Conservation (phyloP, 345 rosid genomes). For the Orychophragmus violaceus region DNA sequence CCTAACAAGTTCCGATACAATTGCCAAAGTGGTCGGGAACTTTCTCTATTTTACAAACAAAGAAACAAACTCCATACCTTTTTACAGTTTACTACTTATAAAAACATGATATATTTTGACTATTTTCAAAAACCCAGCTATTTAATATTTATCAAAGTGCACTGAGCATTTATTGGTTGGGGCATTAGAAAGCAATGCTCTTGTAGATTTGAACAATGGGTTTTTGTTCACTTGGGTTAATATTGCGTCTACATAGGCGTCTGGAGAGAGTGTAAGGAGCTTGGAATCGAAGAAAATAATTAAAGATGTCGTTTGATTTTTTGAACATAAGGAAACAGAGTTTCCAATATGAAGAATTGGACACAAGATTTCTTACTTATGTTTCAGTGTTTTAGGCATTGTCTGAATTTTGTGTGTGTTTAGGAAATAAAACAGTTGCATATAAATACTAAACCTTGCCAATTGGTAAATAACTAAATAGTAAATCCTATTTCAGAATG, state of each 20-base stretch:
- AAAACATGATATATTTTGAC: neutral
- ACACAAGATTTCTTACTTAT: neutral
- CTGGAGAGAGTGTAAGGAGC: slow-evolving; percentile 34
- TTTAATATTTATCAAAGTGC: neutral
- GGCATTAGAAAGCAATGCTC: slow-evolving; percentile 44
- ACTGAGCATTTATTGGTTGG: slow-evolving; percentile 41
- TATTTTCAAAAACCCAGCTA: neutral
- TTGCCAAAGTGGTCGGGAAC: neutral
- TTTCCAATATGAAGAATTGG: slow-evolving; percentile 37
- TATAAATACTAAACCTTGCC: neutral
- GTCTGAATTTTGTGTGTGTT: neutral
- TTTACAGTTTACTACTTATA: too few relatives aligned
- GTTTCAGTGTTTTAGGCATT: neutral
- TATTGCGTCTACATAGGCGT: slow-evolving; percentile 44
- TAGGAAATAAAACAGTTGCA: neutral
- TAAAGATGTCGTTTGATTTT: slow-evolving; percentile 61
- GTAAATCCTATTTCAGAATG: slow-evolving; percentile 17
- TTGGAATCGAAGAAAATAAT: slow-evolving; percentile 35
- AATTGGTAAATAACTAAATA: neutral
- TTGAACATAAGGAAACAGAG: slow-evolving; percentile 36
- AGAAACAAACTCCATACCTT: neutral
- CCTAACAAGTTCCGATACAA: too few relatives aligned
- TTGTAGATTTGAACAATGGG: slow-evolving; percentile 43
- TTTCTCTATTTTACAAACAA: neutral
- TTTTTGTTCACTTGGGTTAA: slow-evolving; percentile 27